Conservation (phyloP, 2,329 filamentous ascomycete species). For the Neurospora sp. region DNA sequence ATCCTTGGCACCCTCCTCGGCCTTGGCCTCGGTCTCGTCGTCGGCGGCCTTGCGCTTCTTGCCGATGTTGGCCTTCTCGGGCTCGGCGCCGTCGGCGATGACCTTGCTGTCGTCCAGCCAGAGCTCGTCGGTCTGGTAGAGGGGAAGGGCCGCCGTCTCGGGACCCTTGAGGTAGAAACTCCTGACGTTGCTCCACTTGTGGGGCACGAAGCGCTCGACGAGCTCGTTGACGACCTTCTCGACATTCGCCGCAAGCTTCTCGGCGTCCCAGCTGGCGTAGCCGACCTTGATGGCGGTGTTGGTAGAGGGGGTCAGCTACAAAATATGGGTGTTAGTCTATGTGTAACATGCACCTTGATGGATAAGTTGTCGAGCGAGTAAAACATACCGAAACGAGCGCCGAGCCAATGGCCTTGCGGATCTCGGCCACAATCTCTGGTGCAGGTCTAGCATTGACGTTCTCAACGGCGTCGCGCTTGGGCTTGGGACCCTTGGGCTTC, state of each 20-base stretch:
- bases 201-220: conserved; percentile 69
- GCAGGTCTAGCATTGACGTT: conserved; percentile 41
- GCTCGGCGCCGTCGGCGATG: conserved; percentile 42
- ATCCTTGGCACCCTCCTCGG: conserved; percentile 18
- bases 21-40: conserved; percentile 12
- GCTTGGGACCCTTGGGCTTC: conserved; percentile 43
- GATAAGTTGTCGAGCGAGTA: not conserved
- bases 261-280: conserved; percentile 59
- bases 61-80: conserved; percentile 46
- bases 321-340: not conserved
- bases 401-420: conserved; percentile 65
- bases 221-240: conserved; percentile 59
- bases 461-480: conserved; percentile 23
- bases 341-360: not conserved
- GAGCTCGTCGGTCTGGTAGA: conserved; percentile 87
- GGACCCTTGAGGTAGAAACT: conserved; percentile 85
- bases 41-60: conserved; percentile 52
- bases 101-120: conserved; percentile 76
- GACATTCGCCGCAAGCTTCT: conserved; percentile 74
- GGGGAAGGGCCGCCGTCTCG: conserved; percentile 78
- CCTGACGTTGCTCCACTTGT: conserved; percentile 80
- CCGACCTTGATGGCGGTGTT: conserved; percentile 77
- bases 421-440: conserved; percentile 64
- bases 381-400: conserved; percentile 49
- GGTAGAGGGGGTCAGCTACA: conserved; percentile 55